These are phyloP conservation scores for Fusarium succisae DNA, from an alignment of 2,329 filamentous ascomycete species.

Conservation along the genomic window DNA sequence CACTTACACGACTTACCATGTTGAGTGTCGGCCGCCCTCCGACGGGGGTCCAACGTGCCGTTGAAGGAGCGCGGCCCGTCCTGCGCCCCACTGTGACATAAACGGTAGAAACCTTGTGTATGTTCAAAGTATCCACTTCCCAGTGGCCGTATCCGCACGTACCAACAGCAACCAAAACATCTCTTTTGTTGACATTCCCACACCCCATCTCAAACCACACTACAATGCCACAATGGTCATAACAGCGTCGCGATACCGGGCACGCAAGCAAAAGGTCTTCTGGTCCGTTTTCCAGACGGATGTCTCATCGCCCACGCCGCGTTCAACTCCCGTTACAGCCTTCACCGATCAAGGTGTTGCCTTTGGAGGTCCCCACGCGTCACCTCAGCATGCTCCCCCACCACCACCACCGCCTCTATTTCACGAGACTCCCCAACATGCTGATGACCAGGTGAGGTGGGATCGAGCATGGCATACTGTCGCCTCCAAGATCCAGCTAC, in stretches of 20 bases:
- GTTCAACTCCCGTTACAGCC: slow-evolving; percentile 44
- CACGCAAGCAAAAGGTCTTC: slow-evolving; percentile 61
- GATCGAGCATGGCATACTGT: slow-evolving; percentile 71
- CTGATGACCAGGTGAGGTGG: slow-evolving; percentile 64
- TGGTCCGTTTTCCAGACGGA: slow-evolving; percentile 66
- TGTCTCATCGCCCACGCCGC: slow-evolving; percentile 59
- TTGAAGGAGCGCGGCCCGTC: slow-evolving; percentile 22
- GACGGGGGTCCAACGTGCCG: neutral
- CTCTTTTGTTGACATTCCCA: slow-evolving; percentile 31
- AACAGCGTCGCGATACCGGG: slow-evolving; percentile 56
- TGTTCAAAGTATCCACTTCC: neutral
- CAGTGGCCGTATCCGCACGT: slow-evolving; percentile 22
- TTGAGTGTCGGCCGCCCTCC: slow-evolving; percentile 10
- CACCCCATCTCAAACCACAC: slow-evolving; percentile 18
- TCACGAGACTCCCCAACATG: slow-evolving; percentile 37
- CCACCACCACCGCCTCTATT: slow-evolving; percentile 34
- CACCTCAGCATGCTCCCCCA: slow-evolving; percentile 29
- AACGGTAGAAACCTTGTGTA: slow-evolving; percentile 14
- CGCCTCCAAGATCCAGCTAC: slow-evolving; percentile 65
- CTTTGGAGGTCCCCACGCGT: slow-evolving; percentile 55
- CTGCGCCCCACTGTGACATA: slow-evolving; percentile 8
- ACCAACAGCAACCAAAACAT: slow-evolving; percentile 24
- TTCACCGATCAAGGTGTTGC: slow-evolving; percentile 55
- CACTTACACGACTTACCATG: slow-evolving; percentile 9
- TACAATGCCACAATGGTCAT: slow-evolving; percentile 39